Percentiles rank a stretch among this genome's conserved stretches.
These are phyloP conservation scores for Fusarium sp. DNA, from an alignment of 2,329 filamentous ascomycete genomes.

Conservation along the genomic window DNA sequence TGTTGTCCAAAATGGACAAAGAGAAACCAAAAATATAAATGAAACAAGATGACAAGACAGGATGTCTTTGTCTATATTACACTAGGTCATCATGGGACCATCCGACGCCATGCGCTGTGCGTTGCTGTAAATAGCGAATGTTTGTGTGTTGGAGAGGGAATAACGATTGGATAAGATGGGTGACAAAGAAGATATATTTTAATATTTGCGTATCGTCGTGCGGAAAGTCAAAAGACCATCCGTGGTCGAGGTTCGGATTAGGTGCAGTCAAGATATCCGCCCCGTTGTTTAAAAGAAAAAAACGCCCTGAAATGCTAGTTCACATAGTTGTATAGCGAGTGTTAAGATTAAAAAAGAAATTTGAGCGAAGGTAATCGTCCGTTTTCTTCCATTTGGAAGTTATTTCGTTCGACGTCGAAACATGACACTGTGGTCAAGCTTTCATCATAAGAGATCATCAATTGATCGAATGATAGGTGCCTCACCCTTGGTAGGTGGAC, in stretches of 20 bases:
- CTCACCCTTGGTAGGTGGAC: conserved; percentile 79
- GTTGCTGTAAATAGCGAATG: conserved; percentile 43
- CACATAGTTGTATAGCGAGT: conserved; percentile 33
- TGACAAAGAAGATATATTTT: conserved; percentile 43
- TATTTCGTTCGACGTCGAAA: conserved; percentile 6
- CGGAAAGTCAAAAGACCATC: conserved; percentile 29
- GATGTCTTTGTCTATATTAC: conserved; percentile 47
- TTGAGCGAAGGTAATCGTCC: conserved; percentile 21
- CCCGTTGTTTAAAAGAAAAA: conserved; percentile 22
- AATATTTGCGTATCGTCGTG: conserved; percentile 45
- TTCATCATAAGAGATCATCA: conserved; percentile 75
- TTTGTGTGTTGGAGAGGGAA: conserved; percentile 20
- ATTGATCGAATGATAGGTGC: conserved; percentile 82
- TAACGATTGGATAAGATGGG: conserved; percentile 36
- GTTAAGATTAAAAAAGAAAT: conserved; percentile 19
- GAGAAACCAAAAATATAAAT: conserved; percentile 37
- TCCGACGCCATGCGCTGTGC: conserved; percentile 47
- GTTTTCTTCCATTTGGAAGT: conserved; percentile 10
- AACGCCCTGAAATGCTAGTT: conserved; percentile 43
- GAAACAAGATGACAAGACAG: conserved; percentile 38
- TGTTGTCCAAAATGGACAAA: conserved; percentile 43
- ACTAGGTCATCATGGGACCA: conserved; percentile 42
- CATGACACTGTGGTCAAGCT: conserved; percentile 1
- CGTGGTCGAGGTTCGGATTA: conserved; percentile 20
- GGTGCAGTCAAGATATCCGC: conserved; percentile 21